Evolutionary conservation across 2,329 filamentous ascomycete genomes (phyloP).

Genomic region (Leptographium radiaticola): DNA sequence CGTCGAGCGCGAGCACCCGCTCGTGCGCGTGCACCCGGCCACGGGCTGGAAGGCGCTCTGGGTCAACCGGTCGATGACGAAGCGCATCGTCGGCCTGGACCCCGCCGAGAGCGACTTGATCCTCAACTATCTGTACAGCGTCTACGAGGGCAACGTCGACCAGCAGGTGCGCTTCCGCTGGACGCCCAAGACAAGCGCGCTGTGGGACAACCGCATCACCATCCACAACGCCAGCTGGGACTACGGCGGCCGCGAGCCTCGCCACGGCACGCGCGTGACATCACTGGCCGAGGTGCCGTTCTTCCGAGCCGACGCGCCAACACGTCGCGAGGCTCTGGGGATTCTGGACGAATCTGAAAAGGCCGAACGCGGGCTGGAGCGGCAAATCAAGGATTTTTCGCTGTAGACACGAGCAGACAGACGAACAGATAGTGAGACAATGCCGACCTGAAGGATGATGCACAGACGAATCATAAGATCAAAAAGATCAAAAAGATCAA

Average conservation of each 20-base stretch:
- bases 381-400: slow-evolving; percentile 9
- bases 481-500: not conserved
- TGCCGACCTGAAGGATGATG: not conserved
- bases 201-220: slow-evolving; percentile 65
- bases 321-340: slow-evolving; percentile 52
- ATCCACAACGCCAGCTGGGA: slow-evolving; percentile 67
- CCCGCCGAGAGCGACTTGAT: slow-evolving; percentile 56
- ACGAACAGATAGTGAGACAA: not conserved
- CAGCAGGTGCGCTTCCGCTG: slow-evolving; percentile 62
- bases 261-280: slow-evolving; percentile 61
- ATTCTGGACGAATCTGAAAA: slow-evolving; percentile 43
- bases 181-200: slow-evolving; percentile 51
- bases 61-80: slow-evolving; percentile 59
- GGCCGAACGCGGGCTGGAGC: slow-evolving; percentile 6
- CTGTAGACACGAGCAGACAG: not conserved
- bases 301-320: slow-evolving; percentile 51
- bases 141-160: slow-evolving; percentile 57
- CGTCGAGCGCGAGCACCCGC: slow-evolving; percentile 53
- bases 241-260: slow-evolving; percentile 51
- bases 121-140: slow-evolving; percentile 51
- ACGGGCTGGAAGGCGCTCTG: slow-evolving; percentile 61
- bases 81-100: slow-evolving; percentile 55
- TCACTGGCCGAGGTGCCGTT: slow-evolving; percentile 58
- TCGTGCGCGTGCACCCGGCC: slow-evolving; percentile 58
- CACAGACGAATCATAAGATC: not conserved